These are phyloP conservation scores for Ophiostoma fasciatum DNA, from an alignment of 2,329 filamentous ascomycete species.

Conservation along the genomic window DNA sequence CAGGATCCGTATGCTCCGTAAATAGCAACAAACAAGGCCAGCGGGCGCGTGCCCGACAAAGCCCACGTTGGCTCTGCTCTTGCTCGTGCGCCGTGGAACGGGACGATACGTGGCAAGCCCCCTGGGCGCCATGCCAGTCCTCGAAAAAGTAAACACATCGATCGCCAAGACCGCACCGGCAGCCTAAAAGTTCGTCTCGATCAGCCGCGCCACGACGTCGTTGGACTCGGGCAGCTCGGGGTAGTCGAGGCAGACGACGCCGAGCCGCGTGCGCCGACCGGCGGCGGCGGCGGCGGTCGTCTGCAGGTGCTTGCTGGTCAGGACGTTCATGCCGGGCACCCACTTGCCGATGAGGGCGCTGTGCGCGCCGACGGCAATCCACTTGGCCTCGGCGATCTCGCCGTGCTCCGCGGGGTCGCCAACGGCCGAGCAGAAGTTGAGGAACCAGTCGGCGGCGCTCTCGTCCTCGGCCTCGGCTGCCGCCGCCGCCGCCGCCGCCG, in stretches of 20 bases:
- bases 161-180: too few relatives aligned
- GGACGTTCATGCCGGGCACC: slow-evolving; percentile 28
- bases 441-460: slow-evolving; percentile 15
- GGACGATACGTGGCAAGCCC: too few relatives aligned
- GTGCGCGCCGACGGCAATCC: slow-evolving; percentile 29
- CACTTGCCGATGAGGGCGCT: slow-evolving; percentile 23
- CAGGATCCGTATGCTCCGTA: too few relatives aligned
- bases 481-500: neutral
- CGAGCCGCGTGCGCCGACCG: slow-evolving; percentile 15
- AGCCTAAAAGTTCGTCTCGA: slow-evolving; percentile 25
- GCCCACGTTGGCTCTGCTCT: too few relatives aligned
- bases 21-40: too few relatives aligned
- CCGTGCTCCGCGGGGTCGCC: slow-evolving; percentile 22
- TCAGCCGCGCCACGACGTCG: slow-evolving; percentile 24
- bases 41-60: too few relatives aligned
- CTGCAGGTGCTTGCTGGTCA: slow-evolving; percentile 19
- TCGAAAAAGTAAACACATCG: neutral
- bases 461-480: slow-evolving; percentile 9
- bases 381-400: slow-evolving; percentile 25
- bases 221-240: slow-evolving; percentile 20
- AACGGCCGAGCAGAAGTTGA: slow-evolving; percentile 27
- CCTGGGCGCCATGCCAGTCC: neutral
- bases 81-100: too few relatives aligned
- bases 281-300: slow-evolving; percentile 10
- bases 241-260: slow-evolving; percentile 17